phyloP scores from a whole-genome alignment of 176 grass and related monocot genomes.

The Luzula sylvatica region DNA sequence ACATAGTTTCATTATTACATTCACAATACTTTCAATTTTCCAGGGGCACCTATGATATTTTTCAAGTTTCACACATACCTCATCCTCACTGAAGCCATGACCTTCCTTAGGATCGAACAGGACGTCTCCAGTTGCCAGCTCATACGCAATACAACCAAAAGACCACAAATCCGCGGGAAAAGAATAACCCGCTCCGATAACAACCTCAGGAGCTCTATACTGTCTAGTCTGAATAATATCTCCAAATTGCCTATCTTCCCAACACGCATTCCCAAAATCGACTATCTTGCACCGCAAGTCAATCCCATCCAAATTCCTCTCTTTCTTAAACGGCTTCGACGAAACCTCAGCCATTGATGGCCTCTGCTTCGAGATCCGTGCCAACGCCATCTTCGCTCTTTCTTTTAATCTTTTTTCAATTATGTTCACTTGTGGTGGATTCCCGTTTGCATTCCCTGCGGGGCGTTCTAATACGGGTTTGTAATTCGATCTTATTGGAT shows the following conservation, averaged over 20 bases:
- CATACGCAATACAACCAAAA: conserved; percentile 88
- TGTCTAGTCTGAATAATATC: conserved; percentile 97
- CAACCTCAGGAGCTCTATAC: conserved; percentile 77
- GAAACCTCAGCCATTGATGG: conserved; percentile 36
- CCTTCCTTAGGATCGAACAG: conserved; percentile 83
- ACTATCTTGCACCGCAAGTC: conserved; percentile 93
- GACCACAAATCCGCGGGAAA: conserved; percentile 89
- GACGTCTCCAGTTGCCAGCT: conserved; percentile 94
- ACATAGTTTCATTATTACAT: too few relatives aligned
- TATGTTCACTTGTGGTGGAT: conserved; percentile 24
- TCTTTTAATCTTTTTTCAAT: conserved; percentile 87
- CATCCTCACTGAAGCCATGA: conserved; percentile 89
- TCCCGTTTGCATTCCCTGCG: conserved; percentile 54
- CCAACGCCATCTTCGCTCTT: conserved; percentile 69
- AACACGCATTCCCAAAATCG: conserved; percentile 98
- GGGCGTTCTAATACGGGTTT: conserved; percentile 74
- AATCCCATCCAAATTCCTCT: conserved; percentile 85
- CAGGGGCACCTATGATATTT: too few relatives aligned
- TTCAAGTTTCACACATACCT: conserved; percentile 43
- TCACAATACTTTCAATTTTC: too few relatives aligned
- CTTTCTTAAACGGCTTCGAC: background rate
- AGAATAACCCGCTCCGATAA: conserved; percentile 67
- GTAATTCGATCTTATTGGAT: conserved; percentile 64
- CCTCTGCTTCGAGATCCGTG: conserved; percentile 85
- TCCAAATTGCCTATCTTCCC: conserved; percentile 75